These are phyloP conservation scores for Acacia melanoxylon DNA, from an alignment of 306 rosid species.

Conservation along the genomic window DNA sequence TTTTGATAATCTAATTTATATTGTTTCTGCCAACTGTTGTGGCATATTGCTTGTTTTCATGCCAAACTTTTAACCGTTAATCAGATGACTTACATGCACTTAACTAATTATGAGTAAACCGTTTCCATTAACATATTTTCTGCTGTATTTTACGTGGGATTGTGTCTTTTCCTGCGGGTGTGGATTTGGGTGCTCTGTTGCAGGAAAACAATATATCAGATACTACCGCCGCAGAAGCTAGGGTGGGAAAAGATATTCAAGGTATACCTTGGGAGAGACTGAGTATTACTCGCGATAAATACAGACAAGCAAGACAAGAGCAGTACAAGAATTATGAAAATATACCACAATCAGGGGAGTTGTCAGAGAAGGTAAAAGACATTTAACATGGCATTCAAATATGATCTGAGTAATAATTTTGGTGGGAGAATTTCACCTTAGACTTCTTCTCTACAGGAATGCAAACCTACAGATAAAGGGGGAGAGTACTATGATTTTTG, in stretches of 20 bases:
- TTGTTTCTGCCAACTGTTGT: neutral
- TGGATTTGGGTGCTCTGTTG: slow-evolving; percentile 6
- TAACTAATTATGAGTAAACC: neutral
- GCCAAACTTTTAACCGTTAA: neutral
- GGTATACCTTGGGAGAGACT: slow-evolving; percentile 51
- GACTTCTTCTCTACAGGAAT: slow-evolving; percentile 48
- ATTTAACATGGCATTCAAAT: slow-evolving; percentile 6
- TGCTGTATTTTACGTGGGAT: neutral
- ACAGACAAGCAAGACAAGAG: slow-evolving; percentile 75
- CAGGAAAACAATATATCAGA: slow-evolving; percentile 43
- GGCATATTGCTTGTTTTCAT: neutral
- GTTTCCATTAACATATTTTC: slow-evolving; percentile 9
- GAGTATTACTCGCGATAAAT: slow-evolving; percentile 45
- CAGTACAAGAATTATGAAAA: slow-evolving; percentile 88
- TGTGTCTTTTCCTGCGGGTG: slow-evolving; percentile 1
- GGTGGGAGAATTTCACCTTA: neutral
- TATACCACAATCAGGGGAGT: slow-evolving; percentile 69
- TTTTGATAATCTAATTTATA: neutral
- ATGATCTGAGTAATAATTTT: slow-evolving; percentile 18
- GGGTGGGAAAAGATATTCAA: slow-evolving; percentile 47
- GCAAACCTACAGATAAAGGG: slow-evolving; percentile 62
- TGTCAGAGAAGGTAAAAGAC: slow-evolving; percentile 61
- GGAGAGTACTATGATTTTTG: slow-evolving; percentile 68
- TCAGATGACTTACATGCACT: neutral
- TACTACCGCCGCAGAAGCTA: slow-evolving; percentile 43